Evolutionary conservation across 345 rosid species (phyloP), one percentile per base, ranked within the genome.

Genomic region (Rhodamnia argentea): DNA sequence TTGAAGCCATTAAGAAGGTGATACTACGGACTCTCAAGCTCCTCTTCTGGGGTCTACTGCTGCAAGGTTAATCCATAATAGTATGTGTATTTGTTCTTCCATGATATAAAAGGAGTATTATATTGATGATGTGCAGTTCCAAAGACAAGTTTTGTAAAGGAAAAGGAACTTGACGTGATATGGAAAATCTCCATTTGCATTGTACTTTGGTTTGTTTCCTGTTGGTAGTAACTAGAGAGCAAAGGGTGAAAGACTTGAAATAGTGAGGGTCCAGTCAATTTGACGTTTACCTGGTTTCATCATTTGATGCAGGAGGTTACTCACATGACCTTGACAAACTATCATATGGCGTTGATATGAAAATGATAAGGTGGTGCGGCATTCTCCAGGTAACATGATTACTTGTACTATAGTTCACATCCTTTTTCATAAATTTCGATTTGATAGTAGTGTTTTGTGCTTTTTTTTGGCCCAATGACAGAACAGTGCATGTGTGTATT

Each of bases 301-400:
- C 23, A 50, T 83, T 37, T 86, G 47, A 70, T 70, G 60, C 37
- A 96, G 98, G 99, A 29, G 99, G 98, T 9, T 96, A 87, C 90
- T 96, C 97, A 78, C 98, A 95, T 91, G 97, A 96, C 85, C 99
- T 97, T 60, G 97, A 96, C 70, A 42, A 92, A 13, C 91, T 96
- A 85, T 87, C 90, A 3, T 95, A 95, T 84, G 99, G 98, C 2
- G 97, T 96, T 75, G 98, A 96, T 82, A 88, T 96, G 91, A 94
- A 88, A 89, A 86, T 85, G 88, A 90, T 96, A 86, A 93, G 99
- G 84, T 92, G 93, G 89, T 95, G 96, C 88, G 99, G 99, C 85
- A 94, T 96, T 90, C 96, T 96, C 13, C 99, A 96, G 99, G 98
- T 96, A 84, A 88, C 82, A 2, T 53, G 47, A 70, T 70, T 2